These are phyloP conservation scores for Fragosphaeria purpurea DNA, from an alignment of 2,329 filamentous ascomycete genomes.

Conservation along the genomic window DNA sequence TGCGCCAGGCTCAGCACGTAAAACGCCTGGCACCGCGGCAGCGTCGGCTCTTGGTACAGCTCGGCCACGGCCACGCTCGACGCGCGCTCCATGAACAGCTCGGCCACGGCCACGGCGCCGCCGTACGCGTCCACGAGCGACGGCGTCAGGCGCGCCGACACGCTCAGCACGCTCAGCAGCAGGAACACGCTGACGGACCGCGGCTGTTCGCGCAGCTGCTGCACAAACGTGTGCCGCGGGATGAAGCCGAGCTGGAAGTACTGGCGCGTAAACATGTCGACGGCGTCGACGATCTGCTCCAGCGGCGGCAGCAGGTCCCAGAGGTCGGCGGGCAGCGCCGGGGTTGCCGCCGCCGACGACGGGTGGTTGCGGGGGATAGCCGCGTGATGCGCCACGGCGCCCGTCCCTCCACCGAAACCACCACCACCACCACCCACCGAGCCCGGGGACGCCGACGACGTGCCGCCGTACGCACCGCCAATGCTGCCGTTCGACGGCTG, in stretches of 20 bases:
- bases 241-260: conserved; percentile 53
- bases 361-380: too few species aligned
- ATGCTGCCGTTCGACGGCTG: not conserved
- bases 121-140: conserved; percentile 38
- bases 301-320: conserved; percentile 42
- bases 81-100: conserved; percentile 43
- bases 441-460: conserved; percentile 6
- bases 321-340: conserved; percentile 24
- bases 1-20: conserved; percentile 50
- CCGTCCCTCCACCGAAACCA: too few species aligned
- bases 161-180: conserved; percentile 43
- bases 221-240: conserved; percentile 40
- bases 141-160: conserved; percentile 45
- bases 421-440: not conserved
- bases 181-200: conserved; percentile 44
- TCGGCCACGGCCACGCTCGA: conserved; percentile 37
- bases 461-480: not conserved
- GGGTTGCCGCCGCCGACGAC: too few species aligned
- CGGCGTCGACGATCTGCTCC: conserved; percentile 39
- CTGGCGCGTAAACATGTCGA: conserved; percentile 41
- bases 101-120: conserved; percentile 39
- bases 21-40: conserved; percentile 49
- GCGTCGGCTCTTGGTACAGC: conserved; percentile 40
- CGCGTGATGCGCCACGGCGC: too few species aligned
- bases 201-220: conserved; percentile 35